Base-by-base conservation (phyloP, 768 basidiomycete genomes). In the Amanita pallidorosea region DNA sequence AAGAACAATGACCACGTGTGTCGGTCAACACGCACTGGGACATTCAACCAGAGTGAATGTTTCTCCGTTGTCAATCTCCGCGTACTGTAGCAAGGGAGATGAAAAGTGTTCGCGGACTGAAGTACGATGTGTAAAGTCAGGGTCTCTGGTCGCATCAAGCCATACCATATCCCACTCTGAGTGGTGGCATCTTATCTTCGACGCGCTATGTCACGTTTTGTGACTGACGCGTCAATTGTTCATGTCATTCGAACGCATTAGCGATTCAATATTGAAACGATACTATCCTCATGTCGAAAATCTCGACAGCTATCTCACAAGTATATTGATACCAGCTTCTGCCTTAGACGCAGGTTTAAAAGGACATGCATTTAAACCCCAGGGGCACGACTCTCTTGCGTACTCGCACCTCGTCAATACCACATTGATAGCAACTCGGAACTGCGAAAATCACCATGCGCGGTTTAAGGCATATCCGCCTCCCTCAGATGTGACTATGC, bases 31-130 rank as follows among this genome's bases (percentile, higher is more conserved):
- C 76, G 42, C 61, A 89, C 88, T 86, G 7, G 93, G 93, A 64
- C 93, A 96, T 68, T 91, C 89, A 13, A 94, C 79, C 6, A 97
- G 74, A 4, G 76, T 79, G 63, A 97, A 91, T 0, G 88, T 85
- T 63, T 77, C 68, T 5, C 77, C 79, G 18, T 74, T 68, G 58
- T 95, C 88, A 7, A 64, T 69, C 20, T 77, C 79, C 2, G 83
- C 81, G 59, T 84, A 89, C 61, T 95, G 93, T 2, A 98, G 78
- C 13, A 99, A 72, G 0, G 95, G 95, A 1, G 88, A 87, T 13
- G 87, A 88, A 67, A 97, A 97, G 64, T 96, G 93, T 61, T 91
- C 88, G 29, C 85, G 73, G 45, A 91, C 86, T 86, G 56, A 17
- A 2, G 18, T 36, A 11, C 35, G 22, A 18, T 46, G 17, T 20